A percentile compares a stretch with the other conserved stretches of the same genome.
These are phyloP conservation scores for Trametes polyzona DNA, from an alignment of 1,284 basidiomycete genomes.

Conservation along the genomic window DNA sequence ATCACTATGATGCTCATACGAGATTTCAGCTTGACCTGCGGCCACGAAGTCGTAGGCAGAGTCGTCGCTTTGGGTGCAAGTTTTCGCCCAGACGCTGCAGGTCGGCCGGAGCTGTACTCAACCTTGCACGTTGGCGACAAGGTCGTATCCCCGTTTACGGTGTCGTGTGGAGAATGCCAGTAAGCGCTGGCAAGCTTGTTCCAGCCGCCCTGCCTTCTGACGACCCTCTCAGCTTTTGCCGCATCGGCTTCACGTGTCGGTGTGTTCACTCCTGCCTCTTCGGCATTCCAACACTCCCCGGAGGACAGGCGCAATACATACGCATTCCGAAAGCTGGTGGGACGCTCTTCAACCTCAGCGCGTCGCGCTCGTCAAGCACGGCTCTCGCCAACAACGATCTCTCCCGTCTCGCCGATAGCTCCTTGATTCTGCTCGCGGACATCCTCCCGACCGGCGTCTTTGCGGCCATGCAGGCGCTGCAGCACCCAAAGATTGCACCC, in stretches of 20 bases:
- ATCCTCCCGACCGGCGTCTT: conserved; percentile 82
- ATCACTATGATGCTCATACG: neutral
- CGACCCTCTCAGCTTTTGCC: conserved; percentile 62
- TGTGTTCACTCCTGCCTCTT: conserved; percentile 73
- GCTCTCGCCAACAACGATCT: conserved; percentile 23
- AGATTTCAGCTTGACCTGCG: conserved; percentile 57
- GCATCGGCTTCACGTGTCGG: conserved; percentile 76
- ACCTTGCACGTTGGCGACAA: conserved; percentile 78
- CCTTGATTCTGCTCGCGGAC: conserved; percentile 51
- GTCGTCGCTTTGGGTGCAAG: conserved; percentile 73
- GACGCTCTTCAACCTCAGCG: conserved; percentile 71
- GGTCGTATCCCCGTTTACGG: conserved; percentile 88
- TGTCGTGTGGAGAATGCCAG: conserved; percentile 83
- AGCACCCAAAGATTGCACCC: conserved; percentile 69
- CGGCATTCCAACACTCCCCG: conserved; percentile 74
- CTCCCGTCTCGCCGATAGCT: conserved; percentile 23
- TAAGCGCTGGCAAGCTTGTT: conserved; percentile 41
- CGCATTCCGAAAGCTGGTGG: conserved; percentile 81
- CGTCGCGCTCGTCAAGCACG: conserved; percentile 43
- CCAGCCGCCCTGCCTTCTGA: neutral
- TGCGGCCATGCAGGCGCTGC: conserved; percentile 72
- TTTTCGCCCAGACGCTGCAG: conserved; percentile 50
- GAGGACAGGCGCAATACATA: conserved; percentile 88
- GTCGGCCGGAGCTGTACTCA: conserved; percentile 64
- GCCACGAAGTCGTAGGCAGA: conserved; percentile 86